phyloP scores from a whole-genome alignment of 495 filamentous ascomycete genomes.

The Jackrogersella minutella region DNA sequence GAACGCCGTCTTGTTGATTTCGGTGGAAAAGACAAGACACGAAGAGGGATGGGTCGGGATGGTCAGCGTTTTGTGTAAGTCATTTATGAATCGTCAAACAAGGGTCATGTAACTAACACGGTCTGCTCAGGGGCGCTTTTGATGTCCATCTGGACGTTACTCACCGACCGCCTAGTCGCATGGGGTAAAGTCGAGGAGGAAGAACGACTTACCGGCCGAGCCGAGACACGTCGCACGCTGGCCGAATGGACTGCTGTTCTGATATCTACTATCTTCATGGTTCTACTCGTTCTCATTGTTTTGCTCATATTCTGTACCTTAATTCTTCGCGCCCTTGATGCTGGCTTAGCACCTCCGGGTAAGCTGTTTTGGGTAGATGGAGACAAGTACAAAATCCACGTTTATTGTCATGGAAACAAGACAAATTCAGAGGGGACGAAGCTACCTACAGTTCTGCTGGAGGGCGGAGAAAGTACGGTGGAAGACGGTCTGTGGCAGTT shows the following conservation, averaged over 20 bases:
- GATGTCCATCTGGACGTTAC: slow-evolving; percentile 53
- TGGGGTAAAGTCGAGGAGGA: slow-evolving; percentile 95
- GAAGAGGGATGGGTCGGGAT: slow-evolving; percentile 94
- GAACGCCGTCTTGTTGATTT: slow-evolving; percentile 78
- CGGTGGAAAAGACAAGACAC: slow-evolving; percentile 71
- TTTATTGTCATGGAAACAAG: slow-evolving; percentile 80
- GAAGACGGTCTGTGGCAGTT: slow-evolving; percentile 79
- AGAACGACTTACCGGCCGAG: slow-evolving; percentile 87
- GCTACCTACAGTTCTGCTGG: slow-evolving; percentile 77
- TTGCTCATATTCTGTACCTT: slow-evolving; percentile 81
- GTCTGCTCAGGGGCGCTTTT: slow-evolving; percentile 55
- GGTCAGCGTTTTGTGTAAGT: slow-evolving; percentile 80
- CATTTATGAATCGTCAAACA: slow-evolving; percentile 22
- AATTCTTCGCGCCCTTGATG: slow-evolving; percentile 77
- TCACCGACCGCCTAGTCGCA: slow-evolving; percentile 69
- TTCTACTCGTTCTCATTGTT: slow-evolving; percentile 68
- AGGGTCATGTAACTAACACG: slow-evolving; percentile 34
- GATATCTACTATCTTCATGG: slow-evolving; percentile 72
- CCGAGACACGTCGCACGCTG: slow-evolving; percentile 82
- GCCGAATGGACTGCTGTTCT: slow-evolving; percentile 86
- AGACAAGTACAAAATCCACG: slow-evolving; percentile 82
- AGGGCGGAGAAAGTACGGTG: slow-evolving; percentile 80
- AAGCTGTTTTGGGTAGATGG: slow-evolving; percentile 79
- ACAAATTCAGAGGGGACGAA: slow-evolving; percentile 57
- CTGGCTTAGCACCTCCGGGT: slow-evolving; percentile 73